phyloP scores from a whole-genome alignment of 2,329 filamentous ascomycete species.

The Trichophyton rubrum region DNA sequence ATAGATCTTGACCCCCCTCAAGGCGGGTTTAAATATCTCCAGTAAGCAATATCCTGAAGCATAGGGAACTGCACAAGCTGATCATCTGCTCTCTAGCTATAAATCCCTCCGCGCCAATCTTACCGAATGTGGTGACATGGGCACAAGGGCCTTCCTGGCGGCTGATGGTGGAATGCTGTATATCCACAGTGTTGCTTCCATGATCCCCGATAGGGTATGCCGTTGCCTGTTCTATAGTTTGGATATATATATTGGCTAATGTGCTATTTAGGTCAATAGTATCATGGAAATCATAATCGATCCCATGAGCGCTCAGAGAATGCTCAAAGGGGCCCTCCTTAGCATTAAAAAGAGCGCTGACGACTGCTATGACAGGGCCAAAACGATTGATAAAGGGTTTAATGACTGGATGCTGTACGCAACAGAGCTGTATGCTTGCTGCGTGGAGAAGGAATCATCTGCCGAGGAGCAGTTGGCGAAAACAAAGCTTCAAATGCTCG shows the following conservation, averaged over 20 bases:
- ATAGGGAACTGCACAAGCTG: not conserved
- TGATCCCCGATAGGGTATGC: not conserved
- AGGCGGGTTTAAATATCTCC: not conserved
- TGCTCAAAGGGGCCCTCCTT: not conserved
- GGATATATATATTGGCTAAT: no score
- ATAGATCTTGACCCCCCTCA: not conserved
- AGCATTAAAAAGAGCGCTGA: not conserved
- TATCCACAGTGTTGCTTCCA: not conserved
- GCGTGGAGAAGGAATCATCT: not conserved
- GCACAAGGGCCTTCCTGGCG: not conserved
- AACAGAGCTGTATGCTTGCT: not conserved
- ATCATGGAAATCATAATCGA: not conserved
- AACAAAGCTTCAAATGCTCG: not conserved
- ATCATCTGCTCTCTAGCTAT: not conserved
- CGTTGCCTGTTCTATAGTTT: not conserved
- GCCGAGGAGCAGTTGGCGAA: not conserved
- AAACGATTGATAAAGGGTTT: not conserved
- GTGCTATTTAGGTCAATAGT: not conserved
- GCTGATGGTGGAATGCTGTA: not conserved
- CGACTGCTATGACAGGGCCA: not conserved
- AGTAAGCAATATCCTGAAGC: not conserved
- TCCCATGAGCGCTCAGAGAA: not conserved
- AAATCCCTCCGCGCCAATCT: not conserved
- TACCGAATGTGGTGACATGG: not conserved
- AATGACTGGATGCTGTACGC: not conserved